These are phyloP conservation scores for Aphanomyces astaci DNA, from an alignment of 352 stramenopile species.

Conservation along the genomic window DNA sequence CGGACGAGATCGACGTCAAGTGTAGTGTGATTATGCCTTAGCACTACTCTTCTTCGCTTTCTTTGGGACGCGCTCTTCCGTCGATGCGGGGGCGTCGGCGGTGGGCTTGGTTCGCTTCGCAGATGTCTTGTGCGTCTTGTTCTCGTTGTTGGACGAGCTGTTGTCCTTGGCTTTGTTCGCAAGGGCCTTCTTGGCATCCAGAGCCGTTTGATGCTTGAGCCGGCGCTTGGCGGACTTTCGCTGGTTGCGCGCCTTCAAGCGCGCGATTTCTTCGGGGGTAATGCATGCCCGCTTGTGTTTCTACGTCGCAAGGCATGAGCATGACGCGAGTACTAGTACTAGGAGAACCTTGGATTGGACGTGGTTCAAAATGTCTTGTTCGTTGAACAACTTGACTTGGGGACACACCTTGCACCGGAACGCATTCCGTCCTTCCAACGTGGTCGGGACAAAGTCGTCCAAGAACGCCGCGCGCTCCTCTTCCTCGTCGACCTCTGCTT, in stretches of 20 bases:
- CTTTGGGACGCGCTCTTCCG: background rate
- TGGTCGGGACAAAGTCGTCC: conserved; percentile 14
- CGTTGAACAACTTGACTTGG: conserved; percentile 10
- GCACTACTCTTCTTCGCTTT: background rate
- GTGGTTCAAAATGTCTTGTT: conserved; percentile 14
- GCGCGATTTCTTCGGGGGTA: conserved; percentile 16
- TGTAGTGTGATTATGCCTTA: background rate
- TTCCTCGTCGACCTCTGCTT: background rate
- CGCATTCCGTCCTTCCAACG: background rate
- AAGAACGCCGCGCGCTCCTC: conserved; percentile 13
- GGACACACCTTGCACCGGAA: conserved; percentile 14
- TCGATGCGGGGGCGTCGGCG: background rate
- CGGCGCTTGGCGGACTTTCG: conserved; percentile 4
- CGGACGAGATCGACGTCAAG: too few relatives aligned
- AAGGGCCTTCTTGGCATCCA: background rate
- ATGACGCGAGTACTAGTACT: background rate
- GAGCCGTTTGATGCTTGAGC: background rate
- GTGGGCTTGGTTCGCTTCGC: background rate
- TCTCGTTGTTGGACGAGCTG: too few relatives aligned
- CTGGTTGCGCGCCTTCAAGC: background rate
- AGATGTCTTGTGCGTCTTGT: background rate
- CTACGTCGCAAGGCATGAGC: background rate
- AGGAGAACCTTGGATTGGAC: background rate
- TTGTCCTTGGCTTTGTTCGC: conserved; percentile 1
- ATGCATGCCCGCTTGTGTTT: conserved; percentile 1